Evolutionary conservation across 352 stramenopile species (phyloP).

Genomic region (Phytophthora lateralis): DNA sequence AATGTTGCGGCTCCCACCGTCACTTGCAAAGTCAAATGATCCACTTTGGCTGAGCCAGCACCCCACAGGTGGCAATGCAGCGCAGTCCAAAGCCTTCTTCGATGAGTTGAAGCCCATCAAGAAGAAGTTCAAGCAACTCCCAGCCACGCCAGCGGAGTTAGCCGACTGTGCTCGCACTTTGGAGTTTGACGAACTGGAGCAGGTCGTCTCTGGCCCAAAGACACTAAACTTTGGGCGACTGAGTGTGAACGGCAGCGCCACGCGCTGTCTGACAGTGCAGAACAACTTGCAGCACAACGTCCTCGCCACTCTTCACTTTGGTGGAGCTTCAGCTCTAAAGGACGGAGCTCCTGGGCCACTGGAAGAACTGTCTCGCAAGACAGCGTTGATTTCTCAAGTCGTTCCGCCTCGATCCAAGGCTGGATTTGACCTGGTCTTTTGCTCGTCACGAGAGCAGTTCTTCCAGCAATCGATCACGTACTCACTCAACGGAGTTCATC

Average conservation of each 20-base stretch:
- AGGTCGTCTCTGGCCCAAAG: slow-evolving; percentile 69
- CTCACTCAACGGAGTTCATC: slow-evolving; percentile 87
- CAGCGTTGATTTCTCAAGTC: slow-evolving; percentile 75
- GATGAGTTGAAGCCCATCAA: slow-evolving; percentile 92
- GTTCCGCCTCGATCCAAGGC: slow-evolving; percentile 76
- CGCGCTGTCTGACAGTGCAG: slow-evolving; percentile 85
- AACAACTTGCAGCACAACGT: slow-evolving; percentile 90
- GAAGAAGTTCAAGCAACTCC: slow-evolving; percentile 91
- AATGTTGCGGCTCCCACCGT: slow-evolving; percentile 48
- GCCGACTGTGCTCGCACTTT: slow-evolving; percentile 80
- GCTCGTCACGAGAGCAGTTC: slow-evolving; percentile 75
- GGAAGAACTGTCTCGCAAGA: slow-evolving; percentile 68
- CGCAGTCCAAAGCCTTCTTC: slow-evolving; percentile 53
- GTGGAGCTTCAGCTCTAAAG: slow-evolving; percentile 7
- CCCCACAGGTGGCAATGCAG: slow-evolving; percentile 14
- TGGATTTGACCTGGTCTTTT: slow-evolving; percentile 93
- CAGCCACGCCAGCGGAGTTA: slow-evolving; percentile 91
- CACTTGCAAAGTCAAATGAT: slow-evolving; percentile 44
- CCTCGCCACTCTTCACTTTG: slow-evolving; percentile 61
- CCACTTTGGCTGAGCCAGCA: slow-evolving; percentile 68
- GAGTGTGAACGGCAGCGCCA: slow-evolving; percentile 82
- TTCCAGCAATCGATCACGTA: slow-evolving; percentile 85
- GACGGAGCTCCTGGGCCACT: slow-evolving; percentile 34
- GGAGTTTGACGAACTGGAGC: slow-evolving; percentile 79
- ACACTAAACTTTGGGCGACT: slow-evolving; percentile 93